Evolutionary conservation across 225 moss, liverwort and hornwort species (phyloP).

Genomic region (Sphagnum contortum): DNA sequence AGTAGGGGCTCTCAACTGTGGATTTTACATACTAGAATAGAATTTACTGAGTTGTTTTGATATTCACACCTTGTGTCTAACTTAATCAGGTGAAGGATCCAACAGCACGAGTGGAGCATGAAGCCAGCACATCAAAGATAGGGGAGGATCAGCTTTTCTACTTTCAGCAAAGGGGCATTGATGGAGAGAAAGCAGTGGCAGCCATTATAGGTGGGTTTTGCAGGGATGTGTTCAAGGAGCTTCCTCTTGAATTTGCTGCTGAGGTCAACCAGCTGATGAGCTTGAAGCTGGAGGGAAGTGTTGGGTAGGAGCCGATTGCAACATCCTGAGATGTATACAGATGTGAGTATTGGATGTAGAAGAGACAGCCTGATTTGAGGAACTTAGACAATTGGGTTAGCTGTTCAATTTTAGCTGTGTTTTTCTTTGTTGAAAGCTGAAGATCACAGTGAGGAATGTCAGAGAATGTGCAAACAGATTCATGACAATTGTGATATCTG

Average conservation of each 20-base stretch:
- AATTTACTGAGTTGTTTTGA: no score
- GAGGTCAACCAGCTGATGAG: slow-evolving; percentile 99
- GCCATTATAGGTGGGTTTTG: slow-evolving; percentile 96
- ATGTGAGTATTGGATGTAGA: slow-evolving; percentile 7
- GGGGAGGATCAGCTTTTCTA: slow-evolving; percentile 96
- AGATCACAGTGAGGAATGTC: no score
- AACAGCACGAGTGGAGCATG: slow-evolving; percentile 89
- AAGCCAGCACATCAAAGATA: slow-evolving; percentile 97
- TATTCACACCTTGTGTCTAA: background rate
- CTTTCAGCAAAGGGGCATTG: slow-evolving; percentile 90
- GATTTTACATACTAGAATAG: no score
- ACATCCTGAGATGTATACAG: no score
- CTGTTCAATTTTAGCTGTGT: no score
- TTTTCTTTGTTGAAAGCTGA: no score
- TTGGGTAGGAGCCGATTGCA: slow-evolving; percentile 25
- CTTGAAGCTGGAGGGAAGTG: slow-evolving; percentile 94
- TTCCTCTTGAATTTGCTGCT: slow-evolving; percentile 88
- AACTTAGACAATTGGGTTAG: no score
- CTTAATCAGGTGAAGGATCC: slow-evolving; percentile 75
- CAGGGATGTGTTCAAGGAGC: slow-evolving; percentile 90
- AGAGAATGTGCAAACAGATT: no score
- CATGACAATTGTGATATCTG: no score
- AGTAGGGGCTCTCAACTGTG: no score
- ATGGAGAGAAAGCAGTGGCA: slow-evolving; percentile 85
- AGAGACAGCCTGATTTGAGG: no score